A percentile compares a stretch with the other conserved stretches of the same genome.
These are phyloP conservation scores for Solanum bulbocastanum DNA, from an alignment of 257 asterid genomes.

Conservation along the genomic window DNA sequence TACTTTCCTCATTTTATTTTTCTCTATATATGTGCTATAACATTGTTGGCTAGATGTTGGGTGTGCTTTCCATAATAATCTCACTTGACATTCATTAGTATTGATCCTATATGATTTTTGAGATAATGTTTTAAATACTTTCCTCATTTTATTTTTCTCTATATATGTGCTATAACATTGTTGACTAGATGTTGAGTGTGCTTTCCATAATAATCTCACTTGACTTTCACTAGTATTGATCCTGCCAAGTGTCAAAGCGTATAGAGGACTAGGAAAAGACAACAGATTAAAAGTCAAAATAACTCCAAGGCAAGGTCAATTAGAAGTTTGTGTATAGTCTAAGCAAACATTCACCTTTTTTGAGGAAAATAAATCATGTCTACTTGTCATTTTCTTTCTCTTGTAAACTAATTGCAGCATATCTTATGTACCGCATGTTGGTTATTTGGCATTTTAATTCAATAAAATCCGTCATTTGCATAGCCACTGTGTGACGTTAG, in stretches of 20 bases:
- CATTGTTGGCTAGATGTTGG: not conserved
- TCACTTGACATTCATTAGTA: not conserved
- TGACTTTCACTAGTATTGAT: not conserved
- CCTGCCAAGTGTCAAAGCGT: not conserved
- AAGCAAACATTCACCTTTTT: not conserved
- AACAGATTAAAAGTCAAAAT: not conserved
- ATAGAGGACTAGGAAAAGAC: not conserved
- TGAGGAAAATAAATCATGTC: not conserved
- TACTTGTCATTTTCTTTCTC: not conserved
- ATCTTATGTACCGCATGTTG: not conserved
- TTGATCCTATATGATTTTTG: not conserved
- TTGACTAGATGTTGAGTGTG: not conserved
- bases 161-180: not conserved
- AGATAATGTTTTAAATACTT: not conserved
- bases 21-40: not conserved
- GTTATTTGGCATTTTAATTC: too few relatives aligned
- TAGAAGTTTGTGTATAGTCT: not conserved
- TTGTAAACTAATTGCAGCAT: not conserved
- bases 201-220: not conserved
- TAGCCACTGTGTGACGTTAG: too few relatives aligned
- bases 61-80: not conserved
- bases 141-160: too few relatives aligned
- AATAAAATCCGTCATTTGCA: too few relatives aligned
- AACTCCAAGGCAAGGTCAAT: not conserved
- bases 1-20: too few relatives aligned